Evolutionary conservation across 106 monocot genomes (phyloP), one percentile per base, ranked within the genome.

Genomic region (Acorus calamus): DNA sequence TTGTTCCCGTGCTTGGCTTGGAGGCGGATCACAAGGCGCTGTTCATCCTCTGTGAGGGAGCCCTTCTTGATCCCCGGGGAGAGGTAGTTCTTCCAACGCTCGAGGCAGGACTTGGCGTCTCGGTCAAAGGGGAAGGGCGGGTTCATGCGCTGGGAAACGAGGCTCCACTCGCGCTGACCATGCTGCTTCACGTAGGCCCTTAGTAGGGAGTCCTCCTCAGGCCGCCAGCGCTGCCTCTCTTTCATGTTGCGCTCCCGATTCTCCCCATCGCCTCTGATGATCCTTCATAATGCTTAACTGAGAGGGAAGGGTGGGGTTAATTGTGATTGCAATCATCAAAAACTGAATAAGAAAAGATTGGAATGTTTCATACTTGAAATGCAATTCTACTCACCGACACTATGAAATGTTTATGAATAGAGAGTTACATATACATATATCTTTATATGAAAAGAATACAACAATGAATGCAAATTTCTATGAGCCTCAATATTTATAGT

Each of bases 61-160:
- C 83, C 93, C 55, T 88, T 85, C 85, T 93, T 93, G 73, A 93
- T 84, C 5, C 93, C 93, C 0, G 92, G 93, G 53, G 76, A 74
- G 13, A 93, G 71, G 78, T 93, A 93, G 75, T 93, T 93, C 72
- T 88, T 93, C 93, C 93, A 93, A 55, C 93, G 67, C 66, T 93
- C 93, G 1, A 85, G 63, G 62, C 93, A 93, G 57, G 93, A 93
- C 55, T 93, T 93, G 60, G 93, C 80, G 56, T 93, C 93, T n/a
- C 92, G 57, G 66, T 71, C 8, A 5, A 86, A 68, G 4, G 66
- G 42, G 8, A 86, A 68, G 4, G 66, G 42, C 4, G 57, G 79
- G 52, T 79, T 85, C 85, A 85, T 83, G 66, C 93, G 93, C 71
- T 83, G 85, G 7, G 88, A 76, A 6, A 93, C 76, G 6, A 93